Evolutionary conservation across 2,329 filamentous ascomycete species (phyloP).

Genomic region (Alternaria dauci): DNA sequence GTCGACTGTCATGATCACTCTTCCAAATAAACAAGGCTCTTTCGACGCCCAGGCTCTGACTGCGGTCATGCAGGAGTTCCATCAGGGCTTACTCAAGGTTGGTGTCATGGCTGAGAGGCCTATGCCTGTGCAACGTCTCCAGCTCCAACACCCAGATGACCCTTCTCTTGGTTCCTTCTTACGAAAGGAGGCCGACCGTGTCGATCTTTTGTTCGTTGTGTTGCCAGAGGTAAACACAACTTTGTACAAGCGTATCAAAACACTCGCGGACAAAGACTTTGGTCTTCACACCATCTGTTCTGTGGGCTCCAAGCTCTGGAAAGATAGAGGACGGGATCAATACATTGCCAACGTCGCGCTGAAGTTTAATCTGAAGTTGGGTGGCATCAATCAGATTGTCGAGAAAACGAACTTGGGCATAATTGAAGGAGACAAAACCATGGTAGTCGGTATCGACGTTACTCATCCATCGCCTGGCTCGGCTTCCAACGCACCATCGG

Average conservation of each 20-base stretch:
- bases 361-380: slow-evolving; percentile 60
- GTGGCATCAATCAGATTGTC: slow-evolving; percentile 69
- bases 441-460: slow-evolving; percentile 87
- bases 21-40: slow-evolving; percentile 9
- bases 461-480: slow-evolving; percentile 80
- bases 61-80: slow-evolving; percentile 19
- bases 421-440: slow-evolving; percentile 69
- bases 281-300: slow-evolving; percentile 36
- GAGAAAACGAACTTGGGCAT: slow-evolving; percentile 63
- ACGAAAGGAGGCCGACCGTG: slow-evolving; percentile 2
- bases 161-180: slow-evolving; percentile 5
- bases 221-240: slow-evolving; percentile 24
- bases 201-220: slow-evolving; percentile 29
- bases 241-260: slow-evolving; percentile 38
- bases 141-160: slow-evolving; percentile 14
- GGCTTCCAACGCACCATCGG: slow-evolving; percentile 68
- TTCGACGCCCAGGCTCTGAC: slow-evolving; percentile 10
- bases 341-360: slow-evolving; percentile 57
- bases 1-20: slow-evolving; percentile 23
- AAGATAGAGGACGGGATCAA: slow-evolving; percentile 44
- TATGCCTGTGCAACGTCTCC: slow-evolving; percentile 8
- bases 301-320: slow-evolving; percentile 50
- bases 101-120: slow-evolving; percentile 20
- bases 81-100: slow-evolving; percentile 18
- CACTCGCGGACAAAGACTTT: slow-evolving; percentile 26